Conservation (phyloP, 176 grass and related monocot species). For the Musa acuminata region DNA sequence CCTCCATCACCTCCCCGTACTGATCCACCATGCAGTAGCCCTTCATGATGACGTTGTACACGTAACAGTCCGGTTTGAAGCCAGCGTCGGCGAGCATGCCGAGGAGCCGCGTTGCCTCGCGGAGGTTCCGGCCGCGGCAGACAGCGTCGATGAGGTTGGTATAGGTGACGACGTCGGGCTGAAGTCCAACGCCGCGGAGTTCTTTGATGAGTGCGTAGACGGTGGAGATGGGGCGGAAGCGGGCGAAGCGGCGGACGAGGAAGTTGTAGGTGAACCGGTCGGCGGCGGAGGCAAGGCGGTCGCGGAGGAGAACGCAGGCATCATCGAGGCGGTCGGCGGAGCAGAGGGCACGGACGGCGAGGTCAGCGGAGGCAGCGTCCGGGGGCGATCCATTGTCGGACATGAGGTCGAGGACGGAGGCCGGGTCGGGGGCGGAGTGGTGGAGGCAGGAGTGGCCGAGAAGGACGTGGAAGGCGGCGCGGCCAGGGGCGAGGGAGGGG, state of each 20-base stretch:
- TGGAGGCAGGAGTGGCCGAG: conserved; percentile 31
- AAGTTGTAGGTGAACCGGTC: conserved; percentile 44
- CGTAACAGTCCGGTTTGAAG: conserved; percentile 54
- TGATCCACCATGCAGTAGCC: conserved; percentile 51
- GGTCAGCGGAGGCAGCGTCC: conserved; percentile 30
- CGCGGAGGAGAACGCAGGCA: conserved; percentile 31
- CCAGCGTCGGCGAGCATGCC: conserved; percentile 41
- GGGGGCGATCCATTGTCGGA: conserved; percentile 16
- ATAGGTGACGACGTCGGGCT: conserved; percentile 39
- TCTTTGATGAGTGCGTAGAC: conserved; percentile 42
- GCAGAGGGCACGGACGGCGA: conserved; percentile 37
- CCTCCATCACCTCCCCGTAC: conserved; percentile 38
- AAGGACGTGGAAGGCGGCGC: conserved; percentile 31
- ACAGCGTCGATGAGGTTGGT: conserved; percentile 54
- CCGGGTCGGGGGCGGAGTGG: conserved; percentile 1
- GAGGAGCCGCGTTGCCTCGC: conserved; percentile 55
- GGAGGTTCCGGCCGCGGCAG: conserved; percentile 44
- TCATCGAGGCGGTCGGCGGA: conserved; percentile 31
- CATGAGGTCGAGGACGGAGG: conserved; percentile 30
- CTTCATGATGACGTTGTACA: conserved; percentile 93
- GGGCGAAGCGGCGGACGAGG: conserved; percentile 60
- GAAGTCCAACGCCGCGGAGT: conserved; percentile 26
- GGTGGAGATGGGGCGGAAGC: conserved; percentile 41
- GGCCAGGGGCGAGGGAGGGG: conserved; percentile 13
- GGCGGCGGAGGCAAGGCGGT: conserved; percentile 1